Percentiles rank a stretch among this genome's conserved stretches.
Conservation (phyloP, 1,139 yeast genomes). For the Groenewaldozyma auringiensis region DNA sequence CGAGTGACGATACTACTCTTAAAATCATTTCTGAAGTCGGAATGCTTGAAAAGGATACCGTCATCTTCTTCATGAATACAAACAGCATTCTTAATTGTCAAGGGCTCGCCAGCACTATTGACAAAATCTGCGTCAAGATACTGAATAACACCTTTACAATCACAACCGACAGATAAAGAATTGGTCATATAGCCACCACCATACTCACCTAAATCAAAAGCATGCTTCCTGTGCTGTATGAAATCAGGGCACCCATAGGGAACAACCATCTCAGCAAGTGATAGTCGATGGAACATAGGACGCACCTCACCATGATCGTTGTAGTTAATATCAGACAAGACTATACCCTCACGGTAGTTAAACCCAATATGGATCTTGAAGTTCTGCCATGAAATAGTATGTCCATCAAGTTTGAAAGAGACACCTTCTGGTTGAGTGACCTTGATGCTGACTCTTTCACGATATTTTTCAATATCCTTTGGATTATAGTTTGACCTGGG, state of each 20-base stretch:
- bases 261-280: slow-evolving; percentile 76
- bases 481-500: slow-evolving; percentile 15
- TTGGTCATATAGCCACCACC: slow-evolving; percentile 84
- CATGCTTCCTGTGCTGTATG: slow-evolving; percentile 80
- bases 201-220: slow-evolving; percentile 78
- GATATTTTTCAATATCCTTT: slow-evolving; percentile 10
- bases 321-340: slow-evolving; percentile 61
- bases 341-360: slow-evolving; percentile 81
- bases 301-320: slow-evolving; percentile 41
- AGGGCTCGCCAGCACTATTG: slow-evolving; percentile 57
- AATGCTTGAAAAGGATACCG: slow-evolving; percentile 70
- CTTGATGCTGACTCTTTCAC: slow-evolving; percentile 10
- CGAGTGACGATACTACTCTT: slow-evolving; percentile 56
- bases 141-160: slow-evolving; percentile 78
- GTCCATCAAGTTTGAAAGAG: slow-evolving; percentile 61
- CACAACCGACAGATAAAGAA: slow-evolving; percentile 71
- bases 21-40: slow-evolving; percentile 75
- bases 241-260: slow-evolving; percentile 75
- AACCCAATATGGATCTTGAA: slow-evolving; percentile 71
- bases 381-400: slow-evolving; percentile 69
- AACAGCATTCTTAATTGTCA: slow-evolving; percentile 65
- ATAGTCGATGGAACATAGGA: slow-evolving; percentile 60
- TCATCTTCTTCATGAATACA: slow-evolving; percentile 85
- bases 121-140: slow-evolving; percentile 70
- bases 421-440: slow-evolving; percentile 78